Percentiles rank a stretch among this genome's conserved stretches.
Conservation (phyloP, 495 filamentous ascomycete genomes). For the Letharia columbiana region DNA sequence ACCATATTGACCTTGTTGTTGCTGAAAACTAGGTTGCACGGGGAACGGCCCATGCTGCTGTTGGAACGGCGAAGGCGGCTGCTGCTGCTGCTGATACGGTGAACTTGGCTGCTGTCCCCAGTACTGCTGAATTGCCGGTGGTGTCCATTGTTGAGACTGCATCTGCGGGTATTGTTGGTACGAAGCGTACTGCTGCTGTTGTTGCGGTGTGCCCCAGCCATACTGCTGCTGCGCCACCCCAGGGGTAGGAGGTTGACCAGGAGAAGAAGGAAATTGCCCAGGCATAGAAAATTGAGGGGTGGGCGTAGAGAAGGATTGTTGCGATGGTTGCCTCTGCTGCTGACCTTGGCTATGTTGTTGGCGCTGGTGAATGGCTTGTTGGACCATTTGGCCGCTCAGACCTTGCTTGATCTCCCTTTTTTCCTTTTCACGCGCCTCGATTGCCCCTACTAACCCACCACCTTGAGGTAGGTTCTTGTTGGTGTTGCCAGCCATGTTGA, state of each 20-base stretch:
- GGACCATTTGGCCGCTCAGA: slow-evolving; percentile 61
- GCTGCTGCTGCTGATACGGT: slow-evolving; percentile 22
- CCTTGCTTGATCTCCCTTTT: slow-evolving; percentile 63
- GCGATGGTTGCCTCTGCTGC: slow-evolving; percentile 37
- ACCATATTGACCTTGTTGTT: slow-evolving; percentile 18
- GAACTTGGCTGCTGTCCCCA: slow-evolving; percentile 17
- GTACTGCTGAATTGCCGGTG: slow-evolving; percentile 19
- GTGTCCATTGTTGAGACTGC: slow-evolving; percentile 22
- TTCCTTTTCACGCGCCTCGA: slow-evolving; percentile 67
- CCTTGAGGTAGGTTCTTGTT: slow-evolving; percentile 38
- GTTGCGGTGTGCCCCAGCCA: slow-evolving; percentile 17
- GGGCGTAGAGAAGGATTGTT: slow-evolving; percentile 32
- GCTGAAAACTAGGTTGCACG: slow-evolving; percentile 33
- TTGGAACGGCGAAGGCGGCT: slow-evolving; percentile 14
- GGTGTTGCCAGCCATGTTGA: slow-evolving; percentile 55
- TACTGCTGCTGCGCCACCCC: slow-evolving; percentile 14
- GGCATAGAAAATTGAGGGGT: slow-evolving; percentile 24
- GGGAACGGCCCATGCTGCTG: slow-evolving; percentile 31
- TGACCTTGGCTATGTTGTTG: slow-evolving; percentile 50
- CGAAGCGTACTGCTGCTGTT: slow-evolving; percentile 21
- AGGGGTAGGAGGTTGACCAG: slow-evolving; percentile 12
- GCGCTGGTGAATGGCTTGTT: slow-evolving; percentile 69
- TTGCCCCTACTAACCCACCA: slow-evolving; percentile 63
- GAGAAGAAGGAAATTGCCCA: slow-evolving; percentile 23
- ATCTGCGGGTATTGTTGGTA: slow-evolving; percentile 21